phyloP scores from a whole-genome alignment of 306 rosid genomes.

The Prunus padus region DNA sequence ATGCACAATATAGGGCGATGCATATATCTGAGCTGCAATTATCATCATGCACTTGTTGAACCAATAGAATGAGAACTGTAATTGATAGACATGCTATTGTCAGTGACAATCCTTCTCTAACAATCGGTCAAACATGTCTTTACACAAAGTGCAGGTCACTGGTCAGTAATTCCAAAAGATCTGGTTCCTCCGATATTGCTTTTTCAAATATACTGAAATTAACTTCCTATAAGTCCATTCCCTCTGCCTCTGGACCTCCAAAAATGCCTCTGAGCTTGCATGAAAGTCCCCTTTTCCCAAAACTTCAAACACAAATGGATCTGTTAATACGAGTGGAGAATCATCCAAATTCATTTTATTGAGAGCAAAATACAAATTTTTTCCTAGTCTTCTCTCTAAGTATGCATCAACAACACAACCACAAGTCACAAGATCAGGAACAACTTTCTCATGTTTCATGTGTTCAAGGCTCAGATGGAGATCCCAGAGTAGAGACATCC shows the following conservation, averaged over 20 bases:
- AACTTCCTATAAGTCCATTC: constrained; percentile 63
- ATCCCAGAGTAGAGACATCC: constrained; percentile 89
- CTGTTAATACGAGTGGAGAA: constrained; percentile 56
- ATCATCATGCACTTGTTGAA: neutral
- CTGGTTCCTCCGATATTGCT: constrained; percentile 58
- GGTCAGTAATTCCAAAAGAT: constrained; percentile 84
- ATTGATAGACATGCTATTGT: neutral
- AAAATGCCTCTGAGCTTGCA: constrained; percentile 69
- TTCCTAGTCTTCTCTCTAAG: constrained; percentile 66
- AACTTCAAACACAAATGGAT: constrained; percentile 73
- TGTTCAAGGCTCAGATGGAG: constrained; percentile 92
- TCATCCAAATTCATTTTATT: constrained; percentile 56
- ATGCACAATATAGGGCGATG: constrained; percentile 1
- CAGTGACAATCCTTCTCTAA: neutral
- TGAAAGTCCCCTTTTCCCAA: constrained; percentile 94
- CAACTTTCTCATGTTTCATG: constrained; percentile 58
- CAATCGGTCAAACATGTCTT: constrained; percentile 10
- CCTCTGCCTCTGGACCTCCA: constrained; percentile 51
- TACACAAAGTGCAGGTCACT: neutral
- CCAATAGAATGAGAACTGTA: neutral
- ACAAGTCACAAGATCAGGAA: constrained; percentile 82
- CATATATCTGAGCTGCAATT: neutral
- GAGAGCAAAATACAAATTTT: constrained; percentile 66
- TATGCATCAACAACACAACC: constrained; percentile 92
- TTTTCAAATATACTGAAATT: constrained; percentile 57